phyloP scores from a whole-genome alignment of 2,329 filamentous ascomycete genomes.

The Colletotrichum gloeosporioides region DNA sequence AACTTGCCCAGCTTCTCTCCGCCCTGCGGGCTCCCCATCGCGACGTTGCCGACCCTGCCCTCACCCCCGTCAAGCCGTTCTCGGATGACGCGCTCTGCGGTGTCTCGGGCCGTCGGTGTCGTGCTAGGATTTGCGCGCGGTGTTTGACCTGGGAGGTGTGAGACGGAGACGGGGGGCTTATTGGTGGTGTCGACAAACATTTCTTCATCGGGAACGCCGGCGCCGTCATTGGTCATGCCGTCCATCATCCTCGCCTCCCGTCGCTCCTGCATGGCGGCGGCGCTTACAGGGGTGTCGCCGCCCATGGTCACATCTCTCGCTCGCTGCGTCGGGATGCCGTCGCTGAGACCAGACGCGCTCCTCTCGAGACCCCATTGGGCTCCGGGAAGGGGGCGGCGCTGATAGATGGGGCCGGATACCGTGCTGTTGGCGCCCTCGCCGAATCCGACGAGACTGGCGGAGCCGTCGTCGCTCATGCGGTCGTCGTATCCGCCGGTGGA shows the following conservation, averaged over 20 bases:
- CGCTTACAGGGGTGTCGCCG: conserved; percentile 48
- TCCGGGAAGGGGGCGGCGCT: conserved; percentile 52
- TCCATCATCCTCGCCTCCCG: conserved; percentile 71
- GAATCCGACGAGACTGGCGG: conserved; percentile 86
- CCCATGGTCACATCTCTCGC: conserved; percentile 37
- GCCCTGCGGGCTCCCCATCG: conserved; percentile 48
- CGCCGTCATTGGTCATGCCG: conserved; percentile 65
- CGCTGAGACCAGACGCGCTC: conserved; percentile 57
- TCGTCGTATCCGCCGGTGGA: conserved; percentile 64
- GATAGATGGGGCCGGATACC: conserved; percentile 78
- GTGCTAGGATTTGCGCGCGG: conserved; percentile 21
- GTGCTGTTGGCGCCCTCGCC: conserved; percentile 90
- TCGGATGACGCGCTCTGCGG: conserved; percentile 69
- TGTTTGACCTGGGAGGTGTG: conserved; percentile 32
- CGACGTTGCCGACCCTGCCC: conserved; percentile 38
- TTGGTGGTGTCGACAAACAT: conserved; percentile 70
- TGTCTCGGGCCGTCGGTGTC: conserved; percentile 47
- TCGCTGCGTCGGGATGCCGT: conserved; percentile 38
- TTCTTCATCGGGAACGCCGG: conserved; percentile 52
- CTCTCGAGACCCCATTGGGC: conserved; percentile 52
- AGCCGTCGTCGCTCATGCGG: conserved; percentile 85
- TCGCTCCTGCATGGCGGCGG: conserved; percentile 55
- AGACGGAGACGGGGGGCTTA: conserved; percentile 57
- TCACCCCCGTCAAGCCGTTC: conserved; percentile 62
- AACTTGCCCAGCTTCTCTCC: conserved; percentile 60